Percentiles rank a stretch among this genome's conserved stretches.
These are phyloP conservation scores for Glycine soja DNA, from an alignment of 306 rosid genomes.

Conservation along the genomic window DNA sequence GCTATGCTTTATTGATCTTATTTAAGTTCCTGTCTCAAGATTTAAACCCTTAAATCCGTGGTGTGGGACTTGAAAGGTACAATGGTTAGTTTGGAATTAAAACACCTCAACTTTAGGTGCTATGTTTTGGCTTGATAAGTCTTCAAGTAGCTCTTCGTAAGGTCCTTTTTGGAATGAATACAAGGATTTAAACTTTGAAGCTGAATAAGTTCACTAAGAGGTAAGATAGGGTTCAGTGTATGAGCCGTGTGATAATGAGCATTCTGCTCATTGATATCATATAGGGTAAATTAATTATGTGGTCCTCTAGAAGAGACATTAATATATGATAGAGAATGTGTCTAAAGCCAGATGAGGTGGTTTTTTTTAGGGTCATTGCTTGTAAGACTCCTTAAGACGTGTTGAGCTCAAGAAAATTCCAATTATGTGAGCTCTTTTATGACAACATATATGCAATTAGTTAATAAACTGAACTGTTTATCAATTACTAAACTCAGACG, in stretches of 20 bases:
- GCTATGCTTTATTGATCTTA: background rate
- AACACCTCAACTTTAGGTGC: conserved; percentile 21
- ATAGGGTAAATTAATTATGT: background rate
- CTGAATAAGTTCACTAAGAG: background rate
- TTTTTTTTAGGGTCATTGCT: background rate
- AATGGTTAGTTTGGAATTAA: conserved; percentile 6
- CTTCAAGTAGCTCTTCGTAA: background rate
- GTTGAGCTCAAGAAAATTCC: background rate
- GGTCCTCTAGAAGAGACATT: background rate
- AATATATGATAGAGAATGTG: background rate
- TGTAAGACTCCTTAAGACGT: background rate
- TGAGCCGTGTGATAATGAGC: background rate
- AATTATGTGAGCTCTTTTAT: background rate
- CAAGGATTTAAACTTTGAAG: background rate
- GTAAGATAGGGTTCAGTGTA: background rate
- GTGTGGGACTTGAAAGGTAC: background rate
- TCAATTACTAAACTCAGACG: too few species aligned
- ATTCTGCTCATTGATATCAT: background rate
- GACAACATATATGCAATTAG: background rate
- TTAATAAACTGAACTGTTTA: background rate
- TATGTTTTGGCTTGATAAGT: background rate
- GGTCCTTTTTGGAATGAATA: background rate
- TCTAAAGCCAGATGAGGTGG: background rate
- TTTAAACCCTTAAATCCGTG: too few species aligned
- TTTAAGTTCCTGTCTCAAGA: background rate